phyloP scores from a whole-genome alignment of 202 grass and related monocot species.

The Zoysia matrella region DNA sequence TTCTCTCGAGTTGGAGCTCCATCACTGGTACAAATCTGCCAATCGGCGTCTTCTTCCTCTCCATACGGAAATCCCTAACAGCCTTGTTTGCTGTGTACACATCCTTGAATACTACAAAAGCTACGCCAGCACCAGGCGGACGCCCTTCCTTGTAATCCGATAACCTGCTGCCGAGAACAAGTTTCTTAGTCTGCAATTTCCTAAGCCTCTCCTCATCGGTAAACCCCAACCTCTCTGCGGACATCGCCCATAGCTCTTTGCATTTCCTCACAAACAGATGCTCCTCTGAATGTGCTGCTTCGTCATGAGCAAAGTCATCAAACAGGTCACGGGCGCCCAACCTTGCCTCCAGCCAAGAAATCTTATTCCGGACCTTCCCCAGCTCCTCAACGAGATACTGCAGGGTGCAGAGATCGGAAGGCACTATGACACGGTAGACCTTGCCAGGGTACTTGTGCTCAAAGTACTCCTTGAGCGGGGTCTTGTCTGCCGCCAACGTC shows the following conservation, averaged over 20 bases:
- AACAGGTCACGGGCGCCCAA: constrained; percentile 66
- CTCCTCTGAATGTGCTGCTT: constrained; percentile 1
- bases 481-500: constrained; percentile 68
- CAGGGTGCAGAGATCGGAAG: constrained; percentile 82
- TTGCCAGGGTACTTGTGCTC: constrained; percentile 96
- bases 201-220: constrained; percentile 80
- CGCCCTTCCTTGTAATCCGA: constrained; percentile 80
- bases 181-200: constrained; percentile 76
- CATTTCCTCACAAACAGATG: constrained; percentile 66
- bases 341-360: constrained; percentile 87
- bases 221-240: constrained; percentile 62
- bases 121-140: constrained; percentile 77
- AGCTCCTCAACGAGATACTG: constrained; percentile 71
- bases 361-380: constrained; percentile 72
- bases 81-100: constrained; percentile 96
- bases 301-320: constrained; percentile 28
- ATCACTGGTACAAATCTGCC: constrained; percentile 90
- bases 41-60: constrained; percentile 76
- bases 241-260: constrained; percentile 58
- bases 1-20: constrained; percentile 92
- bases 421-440: constrained; percentile 81
- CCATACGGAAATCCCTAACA: constrained; percentile 83
- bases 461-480: constrained; percentile 86
- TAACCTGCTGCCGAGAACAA: constrained; percentile 77
- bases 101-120: constrained; percentile 94